These are phyloP conservation scores for Apiotrichum porosum DNA, from an alignment of 1,284 basidiomycete species.

Conservation along the genomic window DNA sequence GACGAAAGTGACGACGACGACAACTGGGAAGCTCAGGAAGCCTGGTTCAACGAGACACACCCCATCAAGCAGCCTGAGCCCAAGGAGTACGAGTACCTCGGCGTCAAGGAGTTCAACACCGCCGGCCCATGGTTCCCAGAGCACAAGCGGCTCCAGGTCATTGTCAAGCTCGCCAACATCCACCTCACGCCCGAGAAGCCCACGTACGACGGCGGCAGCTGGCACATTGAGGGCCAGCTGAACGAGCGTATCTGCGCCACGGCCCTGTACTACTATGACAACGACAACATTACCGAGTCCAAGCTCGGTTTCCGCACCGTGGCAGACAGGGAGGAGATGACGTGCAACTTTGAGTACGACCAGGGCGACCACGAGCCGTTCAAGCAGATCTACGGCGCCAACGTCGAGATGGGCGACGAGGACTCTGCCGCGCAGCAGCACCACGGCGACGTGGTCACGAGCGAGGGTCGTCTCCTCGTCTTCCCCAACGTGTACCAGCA, in stretches of 20 bases:
- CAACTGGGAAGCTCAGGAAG: neutral
- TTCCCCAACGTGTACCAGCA: conserved; percentile 6
- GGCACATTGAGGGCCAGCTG: conserved; percentile 7
- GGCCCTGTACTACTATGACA: conserved; percentile 7
- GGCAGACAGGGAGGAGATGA: neutral
- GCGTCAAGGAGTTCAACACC: neutral
- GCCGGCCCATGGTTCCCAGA: neutral
- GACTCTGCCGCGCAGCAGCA: neutral
- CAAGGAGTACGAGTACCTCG: conserved; percentile 3
- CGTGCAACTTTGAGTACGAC: conserved; percentile 1
- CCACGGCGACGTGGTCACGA: conserved; percentile 1
- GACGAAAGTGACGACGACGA: neutral
- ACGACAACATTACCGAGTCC: neutral
- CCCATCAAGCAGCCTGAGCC: conserved; percentile 10
- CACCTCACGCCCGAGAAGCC: conserved; percentile 9
- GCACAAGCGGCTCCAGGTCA: neutral
- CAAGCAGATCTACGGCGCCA: neutral
- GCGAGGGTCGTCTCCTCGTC: neutral
- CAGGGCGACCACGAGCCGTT: conserved; percentile 10
- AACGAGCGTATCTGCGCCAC: conserved; percentile 6
- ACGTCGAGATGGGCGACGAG: neutral
- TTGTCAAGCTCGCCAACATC: conserved; percentile 9
- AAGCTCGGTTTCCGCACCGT: neutral
- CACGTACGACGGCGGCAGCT: neutral
- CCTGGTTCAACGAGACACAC: conserved; percentile 12